These are phyloP conservation scores for Mycena amicta DNA, from an alignment of 768 basidiomycete species.

Conservation along the genomic window DNA sequence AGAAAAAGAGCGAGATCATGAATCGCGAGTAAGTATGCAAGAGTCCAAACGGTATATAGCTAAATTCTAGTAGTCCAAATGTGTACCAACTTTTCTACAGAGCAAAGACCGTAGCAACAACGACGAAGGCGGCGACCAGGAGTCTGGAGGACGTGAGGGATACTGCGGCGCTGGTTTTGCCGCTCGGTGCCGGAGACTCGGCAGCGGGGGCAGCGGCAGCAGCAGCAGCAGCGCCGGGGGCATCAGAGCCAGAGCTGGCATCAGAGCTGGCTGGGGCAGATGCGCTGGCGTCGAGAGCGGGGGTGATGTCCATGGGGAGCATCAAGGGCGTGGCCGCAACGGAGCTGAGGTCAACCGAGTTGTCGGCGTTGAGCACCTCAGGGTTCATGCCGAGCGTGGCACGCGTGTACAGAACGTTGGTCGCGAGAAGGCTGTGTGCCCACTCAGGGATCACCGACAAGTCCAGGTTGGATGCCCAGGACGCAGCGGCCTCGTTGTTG, in stretches of 20 bases:
- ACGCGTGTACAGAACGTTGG: constrained; percentile 45
- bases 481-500: constrained; percentile 48
- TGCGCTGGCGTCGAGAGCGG: constrained; percentile 43
- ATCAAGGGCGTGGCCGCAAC: constrained; percentile 50
- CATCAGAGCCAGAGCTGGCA: constrained; percentile 26
- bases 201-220: constrained; percentile 29
- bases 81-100: constrained; percentile 37
- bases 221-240: constrained; percentile 22
- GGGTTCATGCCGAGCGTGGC: constrained; percentile 50
- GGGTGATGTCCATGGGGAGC: constrained; percentile 61
- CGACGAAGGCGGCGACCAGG: constrained; percentile 51
- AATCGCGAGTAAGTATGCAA: constrained; percentile 19
- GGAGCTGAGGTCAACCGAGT: constrained; percentile 51
- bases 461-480: constrained; percentile 69
- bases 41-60: constrained; percentile 32
- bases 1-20: constrained; percentile 21
- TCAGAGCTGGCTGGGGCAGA: constrained; percentile 29
- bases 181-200: constrained; percentile 28
- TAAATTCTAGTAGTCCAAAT: constrained; percentile 29
- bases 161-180: constrained; percentile 42
- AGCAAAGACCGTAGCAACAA: constrained; percentile 48
- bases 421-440: constrained; percentile 52
- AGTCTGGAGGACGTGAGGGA: constrained; percentile 50
- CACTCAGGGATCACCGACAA: constrained; percentile 55
- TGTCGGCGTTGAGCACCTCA: constrained; percentile 52